These are phyloP conservation scores for Candida palmyrensis DNA, from an alignment of 805 yeast genomes.

Conservation along the genomic window DNA sequence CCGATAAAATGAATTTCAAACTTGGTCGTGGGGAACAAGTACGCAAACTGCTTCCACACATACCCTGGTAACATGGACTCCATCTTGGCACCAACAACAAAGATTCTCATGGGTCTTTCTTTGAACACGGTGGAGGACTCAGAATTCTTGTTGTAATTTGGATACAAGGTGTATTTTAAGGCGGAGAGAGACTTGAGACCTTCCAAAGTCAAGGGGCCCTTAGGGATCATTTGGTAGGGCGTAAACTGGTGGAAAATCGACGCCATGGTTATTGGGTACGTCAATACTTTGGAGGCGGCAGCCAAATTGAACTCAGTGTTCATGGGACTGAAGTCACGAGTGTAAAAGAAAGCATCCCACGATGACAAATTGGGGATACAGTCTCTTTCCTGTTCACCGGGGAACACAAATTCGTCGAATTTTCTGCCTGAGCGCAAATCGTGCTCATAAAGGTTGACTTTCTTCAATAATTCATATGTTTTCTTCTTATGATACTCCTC, in stretches of 20 bases:
- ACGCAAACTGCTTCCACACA: conserved; percentile 91
- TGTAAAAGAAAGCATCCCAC: conserved; percentile 94
- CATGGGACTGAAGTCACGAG: conserved; percentile 91
- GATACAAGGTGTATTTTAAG: conserved; percentile 82
- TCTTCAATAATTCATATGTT: conserved; percentile 68
- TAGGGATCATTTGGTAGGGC: conserved; percentile 76
- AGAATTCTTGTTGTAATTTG: conserved; percentile 39
- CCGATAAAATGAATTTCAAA: conserved; percentile 92
- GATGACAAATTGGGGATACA: conserved; percentile 67
- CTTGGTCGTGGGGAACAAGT: conserved; percentile 73
- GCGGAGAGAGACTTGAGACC: conserved; percentile 95
- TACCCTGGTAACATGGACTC: conserved; percentile 92
- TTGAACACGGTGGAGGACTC: conserved; percentile 56
- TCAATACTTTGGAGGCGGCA: conserved; percentile 88
- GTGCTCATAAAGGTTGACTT: conserved; percentile 90
- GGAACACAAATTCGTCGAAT: conserved; percentile 94
- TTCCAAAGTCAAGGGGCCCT: conserved; percentile 85
- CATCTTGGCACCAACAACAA: conserved; percentile 86
- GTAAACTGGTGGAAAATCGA: conserved; percentile 78
- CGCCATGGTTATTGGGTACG: conserved; percentile 89
- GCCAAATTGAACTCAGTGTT: conserved; percentile 95
- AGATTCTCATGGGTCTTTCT: conserved; percentile 85
- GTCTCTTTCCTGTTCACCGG: conserved; percentile 72
- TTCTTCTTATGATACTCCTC: conserved; percentile 61
- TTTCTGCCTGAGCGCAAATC: conserved; percentile 91